These are phyloP conservation scores for Epichloe sibirici DNA, from an alignment of 2,329 filamentous ascomycete species.

Conservation along the genomic window DNA sequence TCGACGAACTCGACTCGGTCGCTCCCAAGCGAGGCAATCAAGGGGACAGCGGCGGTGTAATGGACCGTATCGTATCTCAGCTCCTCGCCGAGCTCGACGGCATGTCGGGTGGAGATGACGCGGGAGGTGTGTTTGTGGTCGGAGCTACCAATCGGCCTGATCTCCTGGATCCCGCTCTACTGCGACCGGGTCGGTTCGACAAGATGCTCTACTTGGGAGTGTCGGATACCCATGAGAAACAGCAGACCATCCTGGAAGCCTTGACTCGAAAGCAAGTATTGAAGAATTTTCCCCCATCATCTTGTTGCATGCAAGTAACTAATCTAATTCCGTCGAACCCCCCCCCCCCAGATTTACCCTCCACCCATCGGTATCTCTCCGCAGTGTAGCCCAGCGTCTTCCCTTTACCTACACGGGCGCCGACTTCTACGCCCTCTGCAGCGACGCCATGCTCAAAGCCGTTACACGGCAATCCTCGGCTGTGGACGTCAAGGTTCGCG, in stretches of 20 bases:
- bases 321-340: not conserved
- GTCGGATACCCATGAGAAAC: conserved; percentile 92
- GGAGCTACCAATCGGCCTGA: conserved; percentile 93
- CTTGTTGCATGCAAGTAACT: not conserved
- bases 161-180: conserved; percentile 76
- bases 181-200: conserved; percentile 86
- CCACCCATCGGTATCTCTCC: conserved; percentile 64
- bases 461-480: conserved; percentile 78
- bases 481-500: conserved; percentile 72
- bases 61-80: conserved; percentile 95
- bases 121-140: conserved; percentile 87
- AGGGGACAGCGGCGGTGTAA: conserved; percentile 91
- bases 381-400: conserved; percentile 59
- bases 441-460: conserved; percentile 96
- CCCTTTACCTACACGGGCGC: conserved; percentile 97
- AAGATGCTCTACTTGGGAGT: conserved; percentile 98
- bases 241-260: conserved; percentile 86
- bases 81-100: conserved; percentile 90
- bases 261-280: conserved; percentile 75
- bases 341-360: conserved; percentile 59
- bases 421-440: conserved; percentile 93
- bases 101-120: conserved; percentile 87
- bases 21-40: conserved; percentile 95
- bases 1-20: conserved; percentile 85
- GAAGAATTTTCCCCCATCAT: not conserved